phyloP scores from a whole-genome alignment of 345 rosid species.

The Salix viminalis region DNA sequence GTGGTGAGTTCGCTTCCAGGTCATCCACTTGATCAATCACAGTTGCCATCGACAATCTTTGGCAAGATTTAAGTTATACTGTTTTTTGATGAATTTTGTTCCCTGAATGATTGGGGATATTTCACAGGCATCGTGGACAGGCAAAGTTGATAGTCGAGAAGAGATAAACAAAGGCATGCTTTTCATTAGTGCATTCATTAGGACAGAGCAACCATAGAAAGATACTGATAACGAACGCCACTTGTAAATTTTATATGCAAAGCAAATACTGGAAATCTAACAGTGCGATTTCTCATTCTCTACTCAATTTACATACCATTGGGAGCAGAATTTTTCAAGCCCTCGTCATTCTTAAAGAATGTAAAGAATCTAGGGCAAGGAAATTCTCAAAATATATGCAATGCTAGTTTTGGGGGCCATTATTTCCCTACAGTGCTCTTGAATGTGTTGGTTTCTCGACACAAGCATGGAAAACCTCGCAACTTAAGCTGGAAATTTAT shows the following conservation, averaged over 20 bases:
- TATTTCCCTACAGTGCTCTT: not conserved
- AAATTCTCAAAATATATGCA: not conserved
- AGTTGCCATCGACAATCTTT: not conserved
- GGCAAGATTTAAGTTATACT: not conserved
- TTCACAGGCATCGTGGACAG: not conserved
- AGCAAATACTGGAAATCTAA: not conserved
- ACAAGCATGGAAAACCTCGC: not conserved
- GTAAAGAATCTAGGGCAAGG: not conserved
- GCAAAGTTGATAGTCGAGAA: not conserved
- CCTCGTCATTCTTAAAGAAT: not conserved
- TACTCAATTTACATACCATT: not conserved
- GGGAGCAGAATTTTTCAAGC: not conserved
- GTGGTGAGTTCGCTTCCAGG: not conserved
- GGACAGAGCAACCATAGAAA: not conserved
- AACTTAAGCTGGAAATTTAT: not conserved
- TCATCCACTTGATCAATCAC: not conserved
- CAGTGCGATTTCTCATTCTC: not conserved
- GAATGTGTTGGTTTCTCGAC: not conserved
- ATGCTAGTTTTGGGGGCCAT: not conserved
- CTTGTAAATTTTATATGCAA: slow-evolving; percentile 2
- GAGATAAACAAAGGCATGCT: not conserved
- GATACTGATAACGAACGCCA: not conserved
- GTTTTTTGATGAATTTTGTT: not conserved
- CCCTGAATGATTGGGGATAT: not conserved
- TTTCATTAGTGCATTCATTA: not conserved